Evolutionary conservation across 2,329 filamentous ascomycete species (phyloP).

Genomic region (Aureobasidium sp.): DNA sequence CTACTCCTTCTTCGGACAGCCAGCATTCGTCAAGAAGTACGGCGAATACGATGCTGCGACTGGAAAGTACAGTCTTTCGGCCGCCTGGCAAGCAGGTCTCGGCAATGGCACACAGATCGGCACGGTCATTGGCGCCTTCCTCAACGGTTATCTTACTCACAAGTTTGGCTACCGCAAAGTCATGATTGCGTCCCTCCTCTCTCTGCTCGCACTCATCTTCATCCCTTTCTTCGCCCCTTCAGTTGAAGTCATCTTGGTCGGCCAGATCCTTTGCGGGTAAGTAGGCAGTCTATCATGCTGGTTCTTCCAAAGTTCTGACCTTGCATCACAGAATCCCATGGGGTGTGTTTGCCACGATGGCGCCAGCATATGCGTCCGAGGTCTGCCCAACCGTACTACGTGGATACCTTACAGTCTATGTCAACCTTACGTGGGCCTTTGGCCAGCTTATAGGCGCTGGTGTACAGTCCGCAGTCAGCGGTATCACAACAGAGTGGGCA

Average conservation of each 20-base stretch:
- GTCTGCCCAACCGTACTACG: constrained; percentile 52
- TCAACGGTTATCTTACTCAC: constrained; percentile 4
- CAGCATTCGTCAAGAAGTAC: constrained; percentile 50
- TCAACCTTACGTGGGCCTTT: constrained; percentile 56
- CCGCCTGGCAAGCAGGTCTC: constrained; percentile 33
- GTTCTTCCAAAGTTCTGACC: neutral
- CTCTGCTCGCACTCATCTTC: constrained; percentile 43
- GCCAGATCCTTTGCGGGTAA: constrained; percentile 51
- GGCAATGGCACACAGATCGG: neutral
- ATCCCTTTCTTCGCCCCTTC: constrained; percentile 26
- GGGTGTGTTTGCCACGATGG: constrained; percentile 51
- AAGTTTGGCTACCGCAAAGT: constrained; percentile 9
- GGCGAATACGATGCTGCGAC: constrained; percentile 42
- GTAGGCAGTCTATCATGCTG: neutral
- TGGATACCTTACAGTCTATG: constrained; percentile 50
- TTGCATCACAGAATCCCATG: constrained; percentile 37
- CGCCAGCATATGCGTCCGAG: constrained; percentile 59
- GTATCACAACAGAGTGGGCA: constrained; percentile 31
- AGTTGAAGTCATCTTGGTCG: constrained; percentile 43
- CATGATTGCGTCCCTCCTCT: neutral
- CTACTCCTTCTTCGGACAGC: constrained; percentile 53
- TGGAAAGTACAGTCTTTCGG: constrained; percentile 29
- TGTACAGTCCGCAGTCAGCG: constrained; percentile 29
- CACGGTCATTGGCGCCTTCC: constrained; percentile 5
- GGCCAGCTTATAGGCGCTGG: constrained; percentile 49